These are phyloP conservation scores for Canariomyces notabilis DNA, from an alignment of 2,329 filamentous ascomycete genomes.

Conservation along the genomic window DNA sequence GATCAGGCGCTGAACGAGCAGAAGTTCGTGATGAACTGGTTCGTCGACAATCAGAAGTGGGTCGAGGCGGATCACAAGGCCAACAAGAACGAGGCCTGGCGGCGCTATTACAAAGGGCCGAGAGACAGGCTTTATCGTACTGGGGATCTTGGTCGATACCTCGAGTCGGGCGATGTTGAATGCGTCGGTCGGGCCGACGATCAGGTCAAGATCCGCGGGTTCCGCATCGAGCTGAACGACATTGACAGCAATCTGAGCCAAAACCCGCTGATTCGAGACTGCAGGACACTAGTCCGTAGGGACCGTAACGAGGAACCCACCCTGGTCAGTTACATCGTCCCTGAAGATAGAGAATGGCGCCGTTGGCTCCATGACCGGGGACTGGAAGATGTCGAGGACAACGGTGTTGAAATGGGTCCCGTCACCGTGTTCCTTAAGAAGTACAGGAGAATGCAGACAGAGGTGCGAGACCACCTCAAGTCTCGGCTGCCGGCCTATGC, in stretches of 20 bases:
- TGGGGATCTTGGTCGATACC: conserved; percentile 78
- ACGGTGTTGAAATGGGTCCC: conserved; percentile 43
- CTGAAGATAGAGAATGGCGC: conserved; percentile 70
- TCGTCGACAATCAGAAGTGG: conserved; percentile 70
- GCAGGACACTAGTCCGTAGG: conserved; percentile 77
- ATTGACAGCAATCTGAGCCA: conserved; percentile 80
- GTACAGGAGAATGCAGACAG: conserved; percentile 43
- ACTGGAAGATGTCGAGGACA: conserved; percentile 51
- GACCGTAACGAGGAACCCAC: conserved; percentile 81
- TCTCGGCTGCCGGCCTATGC: conserved; percentile 69
- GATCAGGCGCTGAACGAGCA: conserved; percentile 55
- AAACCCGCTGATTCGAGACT: conserved; percentile 73
- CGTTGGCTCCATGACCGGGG: conserved; percentile 57
- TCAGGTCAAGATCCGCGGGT: conserved; percentile 94
- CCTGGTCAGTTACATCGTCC: conserved; percentile 85
- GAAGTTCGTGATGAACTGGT: conserved; percentile 86
- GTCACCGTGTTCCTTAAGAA: conserved; percentile 40
- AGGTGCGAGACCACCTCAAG: conserved; percentile 61
- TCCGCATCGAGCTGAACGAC: conserved; percentile 89
- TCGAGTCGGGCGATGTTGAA: conserved; percentile 64
- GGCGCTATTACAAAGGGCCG: conserved; percentile 71
- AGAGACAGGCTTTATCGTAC: conserved; percentile 82
- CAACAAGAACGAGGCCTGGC: conserved; percentile 65
- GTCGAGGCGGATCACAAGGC: conserved; percentile 55
- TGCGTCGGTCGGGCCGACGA: conserved; percentile 77